phyloP scores from a whole-genome alignment of 257 asterid species.

The Penstemon barbatus region DNA sequence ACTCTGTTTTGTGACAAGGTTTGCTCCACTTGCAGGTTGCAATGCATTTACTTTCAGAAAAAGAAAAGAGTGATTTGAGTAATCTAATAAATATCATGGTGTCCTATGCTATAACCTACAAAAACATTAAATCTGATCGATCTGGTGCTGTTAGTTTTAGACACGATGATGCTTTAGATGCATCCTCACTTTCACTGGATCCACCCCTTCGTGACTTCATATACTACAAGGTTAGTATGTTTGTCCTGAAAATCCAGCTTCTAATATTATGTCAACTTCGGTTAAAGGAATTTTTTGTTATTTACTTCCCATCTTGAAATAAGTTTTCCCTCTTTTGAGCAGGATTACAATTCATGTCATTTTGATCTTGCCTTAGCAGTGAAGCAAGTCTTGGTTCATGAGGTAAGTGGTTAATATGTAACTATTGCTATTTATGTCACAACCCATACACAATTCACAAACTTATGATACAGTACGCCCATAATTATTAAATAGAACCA shows the following conservation, averaged over 20 bases:
- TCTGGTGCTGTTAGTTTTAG: slow-evolving; percentile 35
- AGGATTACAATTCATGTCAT: slow-evolving; percentile 70
- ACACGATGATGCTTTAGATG: slow-evolving; percentile 58
- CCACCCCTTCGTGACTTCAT: slow-evolving; percentile 71
- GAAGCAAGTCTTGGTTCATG: slow-evolving; percentile 89
- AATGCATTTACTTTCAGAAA: slow-evolving; percentile 76
- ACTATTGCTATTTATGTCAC: neutral
- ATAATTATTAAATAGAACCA: neutral
- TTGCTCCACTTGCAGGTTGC: slow-evolving; percentile 64
- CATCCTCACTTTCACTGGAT: slow-evolving; percentile 64
- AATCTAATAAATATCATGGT: slow-evolving; percentile 79
- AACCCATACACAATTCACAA: neutral
- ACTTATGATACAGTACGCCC: neutral
- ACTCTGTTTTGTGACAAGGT: neutral
- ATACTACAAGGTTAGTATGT: slow-evolving; percentile 62
- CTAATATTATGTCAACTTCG: neutral
- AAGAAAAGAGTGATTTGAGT: slow-evolving; percentile 57
- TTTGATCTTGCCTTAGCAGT: slow-evolving; percentile 63
- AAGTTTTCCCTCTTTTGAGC: slow-evolving; percentile 33
- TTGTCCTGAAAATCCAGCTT: slow-evolving; percentile 20
- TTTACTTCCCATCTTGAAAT: slow-evolving; percentile 13
- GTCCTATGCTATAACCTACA: slow-evolving; percentile 80
- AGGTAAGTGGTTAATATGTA: slow-evolving; percentile 46
- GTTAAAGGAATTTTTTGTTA: slow-evolving; percentile 11
- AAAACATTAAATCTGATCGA: slow-evolving; percentile 59